Conservation (phyloP, 129 eudicot species). For the Ambrosia artemisiifolia region DNA sequence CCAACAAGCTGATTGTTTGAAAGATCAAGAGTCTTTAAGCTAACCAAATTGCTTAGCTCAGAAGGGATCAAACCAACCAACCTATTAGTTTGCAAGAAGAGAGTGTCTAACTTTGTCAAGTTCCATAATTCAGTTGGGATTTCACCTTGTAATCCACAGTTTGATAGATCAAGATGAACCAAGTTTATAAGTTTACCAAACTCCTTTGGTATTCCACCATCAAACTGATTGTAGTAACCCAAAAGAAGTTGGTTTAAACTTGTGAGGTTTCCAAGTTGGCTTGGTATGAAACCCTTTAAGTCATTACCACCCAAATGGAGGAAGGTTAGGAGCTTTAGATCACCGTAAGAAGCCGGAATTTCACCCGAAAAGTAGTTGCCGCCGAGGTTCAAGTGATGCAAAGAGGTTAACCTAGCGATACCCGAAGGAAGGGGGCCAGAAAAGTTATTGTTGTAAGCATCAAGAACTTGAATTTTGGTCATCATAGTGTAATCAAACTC, state of each 20-base stretch:
- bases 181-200: constrained; percentile 49
- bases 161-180: constrained; percentile 60
- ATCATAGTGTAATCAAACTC: constrained; percentile 39
- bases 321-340: constrained; percentile 33
- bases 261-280: constrained; percentile 56
- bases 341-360: constrained; percentile 49
- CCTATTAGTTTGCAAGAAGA: constrained; percentile 55
- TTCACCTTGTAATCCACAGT: constrained; percentile 50
- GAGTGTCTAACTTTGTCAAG: constrained; percentile 47
- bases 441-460: constrained; percentile 59
- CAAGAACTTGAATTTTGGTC: constrained; percentile 40
- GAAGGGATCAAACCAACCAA: constrained; percentile 50
- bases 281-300: constrained; percentile 46
- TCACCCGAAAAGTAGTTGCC: constrained; percentile 67
- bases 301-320: constrained; percentile 69
- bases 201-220: constrained; percentile 56
- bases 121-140: constrained; percentile 59
- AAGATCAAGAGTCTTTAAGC: constrained; percentile 51
- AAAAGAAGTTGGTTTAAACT: constrained; percentile 39
- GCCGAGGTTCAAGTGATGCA: constrained; percentile 53
- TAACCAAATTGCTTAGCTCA: constrained; percentile 41
- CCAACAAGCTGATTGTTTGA: constrained; percentile 59
- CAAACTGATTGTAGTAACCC: constrained; percentile 63
- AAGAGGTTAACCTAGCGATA: constrained; percentile 26
- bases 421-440: constrained; percentile 53